phyloP scores from a whole-genome alignment of 2,329 filamentous ascomycete species.

The Cercospora beticola region DNA sequence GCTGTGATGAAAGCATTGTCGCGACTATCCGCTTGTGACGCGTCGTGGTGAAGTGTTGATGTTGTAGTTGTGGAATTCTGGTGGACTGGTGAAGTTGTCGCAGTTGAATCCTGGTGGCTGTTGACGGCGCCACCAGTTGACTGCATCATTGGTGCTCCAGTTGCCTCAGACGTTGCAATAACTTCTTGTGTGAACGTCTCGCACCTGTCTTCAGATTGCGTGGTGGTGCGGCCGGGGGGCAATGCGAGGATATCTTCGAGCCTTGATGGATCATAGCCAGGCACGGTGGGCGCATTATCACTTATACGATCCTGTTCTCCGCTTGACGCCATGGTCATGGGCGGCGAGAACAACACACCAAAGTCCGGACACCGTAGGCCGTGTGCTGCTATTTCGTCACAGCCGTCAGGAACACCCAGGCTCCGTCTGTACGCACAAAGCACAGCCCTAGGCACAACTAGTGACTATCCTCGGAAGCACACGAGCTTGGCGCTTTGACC shows the following conservation, averaged over 20 bases:
- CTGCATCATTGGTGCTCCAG: slow-evolving; percentile 13
- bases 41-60: slow-evolving; percentile 8
- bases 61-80: slow-evolving; percentile 13
- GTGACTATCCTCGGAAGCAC: background rate
- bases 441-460: background rate
- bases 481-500: background rate
- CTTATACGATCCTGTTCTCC: slow-evolving; percentile 11
- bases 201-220: slow-evolving; percentile 16
- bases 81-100: background rate
- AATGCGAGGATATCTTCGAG: slow-evolving; percentile 16
- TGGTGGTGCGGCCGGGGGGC: slow-evolving; percentile 19
- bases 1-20: slow-evolving; percentile 28
- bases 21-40: slow-evolving; percentile 4
- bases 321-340: slow-evolving; percentile 14
- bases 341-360: slow-evolving; percentile 7
- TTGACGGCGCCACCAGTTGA: slow-evolving; percentile 15
- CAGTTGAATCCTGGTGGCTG: slow-evolving; percentile 14
- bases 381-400: background rate
- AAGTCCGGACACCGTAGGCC: background rate
- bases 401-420: slow-evolving; percentile 4
- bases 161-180: slow-evolving; percentile 8
- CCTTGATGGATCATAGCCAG: slow-evolving; percentile 21
- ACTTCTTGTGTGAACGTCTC: slow-evolving; percentile 9
- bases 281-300: slow-evolving; percentile 10
- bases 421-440: slow-evolving; percentile 10